phyloP scores from a whole-genome alignment of 306 rosid genomes.

The Lithocarpus polystachyus region DNA sequence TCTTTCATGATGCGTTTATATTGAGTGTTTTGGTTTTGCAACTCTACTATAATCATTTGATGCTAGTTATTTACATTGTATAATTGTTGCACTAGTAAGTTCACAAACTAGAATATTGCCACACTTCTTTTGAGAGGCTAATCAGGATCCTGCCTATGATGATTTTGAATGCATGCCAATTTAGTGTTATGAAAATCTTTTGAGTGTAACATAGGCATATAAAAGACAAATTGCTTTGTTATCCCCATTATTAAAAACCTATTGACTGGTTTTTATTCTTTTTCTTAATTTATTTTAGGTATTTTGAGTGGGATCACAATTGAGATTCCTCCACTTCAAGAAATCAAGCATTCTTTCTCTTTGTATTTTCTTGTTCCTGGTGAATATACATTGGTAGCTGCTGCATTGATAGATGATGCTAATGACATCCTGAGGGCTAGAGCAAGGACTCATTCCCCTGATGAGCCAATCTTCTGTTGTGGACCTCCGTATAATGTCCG shows the following conservation, averaged over 20 bases:
- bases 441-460: conserved; percentile 62
- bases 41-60: background rate
- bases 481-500: conserved; percentile 89
- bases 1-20: background rate
- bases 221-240: background rate
- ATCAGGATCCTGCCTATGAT: background rate
- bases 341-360: conserved; percentile 69
- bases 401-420: conserved; percentile 79
- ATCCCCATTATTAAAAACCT: background rate
- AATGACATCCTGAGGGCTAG: conserved; percentile 81
- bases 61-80: too few relatives aligned
- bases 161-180: background rate
- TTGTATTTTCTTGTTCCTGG: conserved; percentile 90
- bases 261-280: background rate
- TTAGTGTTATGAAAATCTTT: background rate
- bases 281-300: conserved; percentile 36
- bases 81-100: too few relatives aligned
- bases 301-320: conserved; percentile 67
- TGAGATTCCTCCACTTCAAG: conserved; percentile 84
- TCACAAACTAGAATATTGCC: background rate
- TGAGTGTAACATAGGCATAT: background rate
- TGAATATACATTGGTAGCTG: conserved; percentile 78
- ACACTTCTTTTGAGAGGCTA: background rate
- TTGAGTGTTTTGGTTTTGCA: background rate
- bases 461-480: conserved; percentile 86